Evolutionary conservation across 257 asterid species (phyloP).

Genomic region (Penstemon davidsonii): DNA sequence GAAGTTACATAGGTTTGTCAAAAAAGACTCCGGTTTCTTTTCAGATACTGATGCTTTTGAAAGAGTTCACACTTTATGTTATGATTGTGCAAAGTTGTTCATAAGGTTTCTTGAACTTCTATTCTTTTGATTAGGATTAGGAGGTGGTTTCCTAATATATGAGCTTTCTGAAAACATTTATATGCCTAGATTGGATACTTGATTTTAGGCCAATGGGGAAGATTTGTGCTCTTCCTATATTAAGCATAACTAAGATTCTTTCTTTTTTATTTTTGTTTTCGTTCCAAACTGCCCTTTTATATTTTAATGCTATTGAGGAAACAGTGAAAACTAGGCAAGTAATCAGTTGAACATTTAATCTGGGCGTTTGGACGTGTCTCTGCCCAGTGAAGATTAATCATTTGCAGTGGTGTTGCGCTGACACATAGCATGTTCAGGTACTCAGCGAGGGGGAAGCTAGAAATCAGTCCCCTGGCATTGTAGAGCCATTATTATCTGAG

Average conservation of each 20-base stretch:
- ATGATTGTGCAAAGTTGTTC: too few relatives aligned
- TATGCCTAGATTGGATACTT: background rate
- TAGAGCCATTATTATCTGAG: constrained; percentile 34
- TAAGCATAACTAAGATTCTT: background rate
- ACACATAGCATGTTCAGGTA: constrained; percentile 41
- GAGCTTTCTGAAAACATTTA: background rate
- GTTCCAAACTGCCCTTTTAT: background rate
- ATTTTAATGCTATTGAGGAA: background rate
- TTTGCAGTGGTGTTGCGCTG: constrained; percentile 21
- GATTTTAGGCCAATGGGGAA: background rate
- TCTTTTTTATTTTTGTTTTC: too few relatives aligned
- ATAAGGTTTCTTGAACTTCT: too few relatives aligned
- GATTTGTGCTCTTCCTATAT: background rate
- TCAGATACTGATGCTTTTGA: too few relatives aligned
- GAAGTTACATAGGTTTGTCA: too few relatives aligned
- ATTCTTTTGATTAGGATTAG: background rate
- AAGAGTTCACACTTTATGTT: too few relatives aligned
- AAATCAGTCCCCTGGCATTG: constrained; percentile 22
- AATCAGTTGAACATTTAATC: background rate
- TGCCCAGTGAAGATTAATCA: background rate
- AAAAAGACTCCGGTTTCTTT: too few relatives aligned
- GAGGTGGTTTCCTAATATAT: background rate
- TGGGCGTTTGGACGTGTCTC: background rate
- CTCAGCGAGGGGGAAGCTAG: constrained; percentile 44
- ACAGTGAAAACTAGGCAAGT: background rate